These are phyloP conservation scores for Paradendryphiella salina DNA, from an alignment of 2,329 filamentous ascomycete species.

Conservation along the genomic window DNA sequence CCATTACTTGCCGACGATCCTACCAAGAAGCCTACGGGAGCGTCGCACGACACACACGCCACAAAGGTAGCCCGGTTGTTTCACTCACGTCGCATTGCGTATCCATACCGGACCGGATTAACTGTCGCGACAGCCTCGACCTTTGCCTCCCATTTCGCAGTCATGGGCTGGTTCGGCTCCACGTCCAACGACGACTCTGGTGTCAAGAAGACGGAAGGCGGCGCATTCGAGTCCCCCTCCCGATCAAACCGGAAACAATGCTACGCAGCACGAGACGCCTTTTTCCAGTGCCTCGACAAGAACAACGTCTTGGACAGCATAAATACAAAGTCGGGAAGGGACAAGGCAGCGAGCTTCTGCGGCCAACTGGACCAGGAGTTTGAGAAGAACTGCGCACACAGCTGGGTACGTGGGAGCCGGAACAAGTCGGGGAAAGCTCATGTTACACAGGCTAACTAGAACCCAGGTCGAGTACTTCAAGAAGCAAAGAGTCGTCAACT, in stretches of 20 bases:
- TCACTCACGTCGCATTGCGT: too few relatives aligned
- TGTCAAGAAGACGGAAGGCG: slow-evolving; percentile 53
- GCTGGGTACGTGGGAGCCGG: slow-evolving; percentile 70
- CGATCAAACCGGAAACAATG: slow-evolving; percentile 79
- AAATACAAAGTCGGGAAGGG: slow-evolving; percentile 57
- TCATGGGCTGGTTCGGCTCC: slow-evolving; percentile 59
- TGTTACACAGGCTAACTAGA: background rate
- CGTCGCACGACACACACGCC: background rate
- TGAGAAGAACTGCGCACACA: slow-evolving; percentile 81
- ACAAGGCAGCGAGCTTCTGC: slow-evolving; percentile 58
- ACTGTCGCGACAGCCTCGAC: slow-evolving; percentile 12
- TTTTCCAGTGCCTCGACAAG: slow-evolving; percentile 84
- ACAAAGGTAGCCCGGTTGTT: background rate
- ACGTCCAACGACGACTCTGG: slow-evolving; percentile 43
- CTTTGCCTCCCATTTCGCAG: slow-evolving; percentile 17
- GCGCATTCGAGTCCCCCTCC: slow-evolving; percentile 75
- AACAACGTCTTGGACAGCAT: slow-evolving; percentile 79
- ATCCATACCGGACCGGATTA: background rate
- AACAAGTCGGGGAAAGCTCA: background rate
- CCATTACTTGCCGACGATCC: background rate
- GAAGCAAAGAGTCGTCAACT: slow-evolving; percentile 90
- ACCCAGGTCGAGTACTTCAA: slow-evolving; percentile 93
- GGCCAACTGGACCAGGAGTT: slow-evolving; percentile 66
- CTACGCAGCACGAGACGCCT: slow-evolving; percentile 86
- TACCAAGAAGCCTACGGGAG: background rate